Percentiles rank a stretch among this genome's conserved stretches.
Conservation (phyloP, 768 basidiomycete species). For the Galerina sulciceps region DNA sequence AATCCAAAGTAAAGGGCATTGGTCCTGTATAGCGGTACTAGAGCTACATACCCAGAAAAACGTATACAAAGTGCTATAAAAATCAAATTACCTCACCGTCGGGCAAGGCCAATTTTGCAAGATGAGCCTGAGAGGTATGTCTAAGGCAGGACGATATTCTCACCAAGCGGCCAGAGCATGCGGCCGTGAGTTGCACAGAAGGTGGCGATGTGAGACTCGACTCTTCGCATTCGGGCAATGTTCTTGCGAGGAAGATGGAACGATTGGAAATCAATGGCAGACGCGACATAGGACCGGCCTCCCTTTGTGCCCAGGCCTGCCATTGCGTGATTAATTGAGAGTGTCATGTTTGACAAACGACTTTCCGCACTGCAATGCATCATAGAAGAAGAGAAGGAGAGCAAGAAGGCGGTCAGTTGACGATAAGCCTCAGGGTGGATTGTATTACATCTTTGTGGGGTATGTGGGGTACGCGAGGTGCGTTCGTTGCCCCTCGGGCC, state of each 20-base stretch:
- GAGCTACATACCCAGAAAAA: too few species aligned
- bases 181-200: conserved; percentile 7
- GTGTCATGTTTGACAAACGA: neutral
- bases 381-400: too few species aligned
- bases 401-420: too few species aligned
- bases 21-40: neutral
- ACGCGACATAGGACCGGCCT: too few species aligned
- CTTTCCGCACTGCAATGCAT: neutral
- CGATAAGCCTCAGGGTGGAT: too few species aligned
- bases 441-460: neutral
- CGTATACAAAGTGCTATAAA: too few species aligned
- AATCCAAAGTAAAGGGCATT: neutral
- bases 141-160: neutral
- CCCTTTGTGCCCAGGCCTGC: too few species aligned
- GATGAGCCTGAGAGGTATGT: too few species aligned
- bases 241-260: neutral
- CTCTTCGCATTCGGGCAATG: neutral
- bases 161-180: neutral
- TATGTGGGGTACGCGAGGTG: neutral
- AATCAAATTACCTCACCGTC: neutral
- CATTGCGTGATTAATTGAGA: neutral
- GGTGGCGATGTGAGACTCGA: neutral
- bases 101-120: too few species aligned
- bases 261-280: neutral
- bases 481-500: neutral